Evolutionary conservation across 1,284 basidiomycete species (phyloP), one percentile per base, ranked within the genome.

Genomic region (Ganoderma sp.): DNA sequence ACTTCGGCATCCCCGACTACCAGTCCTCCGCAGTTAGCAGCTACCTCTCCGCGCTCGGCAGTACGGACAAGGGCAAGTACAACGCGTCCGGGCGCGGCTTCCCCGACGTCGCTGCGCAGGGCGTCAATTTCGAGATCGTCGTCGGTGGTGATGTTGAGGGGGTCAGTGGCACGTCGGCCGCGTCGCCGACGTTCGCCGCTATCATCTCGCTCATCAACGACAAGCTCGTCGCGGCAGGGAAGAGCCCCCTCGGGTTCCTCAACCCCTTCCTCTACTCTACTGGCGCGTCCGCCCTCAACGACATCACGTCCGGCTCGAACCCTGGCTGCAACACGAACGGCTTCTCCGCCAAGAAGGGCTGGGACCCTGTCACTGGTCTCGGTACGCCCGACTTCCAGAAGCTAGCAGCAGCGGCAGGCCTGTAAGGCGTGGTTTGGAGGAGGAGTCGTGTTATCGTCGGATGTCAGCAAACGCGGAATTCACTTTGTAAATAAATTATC

Each of bases 201-300:
- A 80, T 89, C 63, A 77, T 90, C 58, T 80, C 85, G 1, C 79
- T 89, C 74, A 73, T 89, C 17, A 89, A 89, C 76, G 87, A 88
- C 72, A 78, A 79, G 22, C 82, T 83, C n/a, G 70, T 84, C 42
- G 75, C 79, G 0, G 69, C 76, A 4, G 85, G 85, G 22, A 84
- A 85, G 75, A 72, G 75, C 22, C 71, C 78, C 34, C 78, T 86
- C 3, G 85, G 85, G 12, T 87, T 84, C 79, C 67, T 87, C 37
- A 86, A 87, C 78, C 85, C 85, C 0, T 80, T 83, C 72, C 72
- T 82, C 66, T 84, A 81, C 79, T 69, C 67, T 45, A 56, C 61
- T 2, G 73, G 72, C 39, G 70, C 69, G 25, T 73, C 74, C 37
- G 83, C 78, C 12, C 78, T 86, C 71, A 83, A 79, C 65, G 84